phyloP scores from a whole-genome alignment of 1,139 yeast genomes.

The Zhuliangozyma parablackwelliae region DNA sequence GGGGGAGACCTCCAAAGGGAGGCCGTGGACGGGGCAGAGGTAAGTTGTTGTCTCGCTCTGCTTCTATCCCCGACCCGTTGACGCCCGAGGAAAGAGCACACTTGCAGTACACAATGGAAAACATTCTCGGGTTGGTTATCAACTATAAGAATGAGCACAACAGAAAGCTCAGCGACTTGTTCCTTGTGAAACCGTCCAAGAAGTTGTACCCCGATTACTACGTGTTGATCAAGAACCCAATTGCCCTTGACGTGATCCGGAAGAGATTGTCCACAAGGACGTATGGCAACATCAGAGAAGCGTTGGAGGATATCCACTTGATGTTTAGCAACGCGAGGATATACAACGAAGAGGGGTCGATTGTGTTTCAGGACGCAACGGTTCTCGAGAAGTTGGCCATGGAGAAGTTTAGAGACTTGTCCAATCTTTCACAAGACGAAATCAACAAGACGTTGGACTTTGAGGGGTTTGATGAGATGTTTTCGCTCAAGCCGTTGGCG shows the following conservation, averaged over 20 bases:
- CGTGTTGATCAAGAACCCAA: conserved; percentile 71
- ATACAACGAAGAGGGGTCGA: conserved; percentile 88
- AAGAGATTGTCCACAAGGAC: conserved; percentile 53
- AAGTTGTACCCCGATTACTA: conserved; percentile 84
- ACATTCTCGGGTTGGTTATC: conserved; percentile 42
- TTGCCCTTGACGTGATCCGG: conserved; percentile 67
- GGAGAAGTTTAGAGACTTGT: conserved; percentile 27
- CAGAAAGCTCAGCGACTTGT: conserved; percentile 52
- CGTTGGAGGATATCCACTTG: conserved; percentile 66
- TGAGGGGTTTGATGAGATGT: conserved; percentile 44
- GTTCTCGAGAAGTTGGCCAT: conserved; percentile 52
- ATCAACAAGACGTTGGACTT: conserved; percentile 39
- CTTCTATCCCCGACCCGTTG: conserved; percentile 39
- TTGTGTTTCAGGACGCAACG: conserved; percentile 75
- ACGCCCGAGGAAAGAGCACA: conserved; percentile 37
- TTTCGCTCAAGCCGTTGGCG: conserved; percentile 38
- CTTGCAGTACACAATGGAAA: conserved; percentile 38
- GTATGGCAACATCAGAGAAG: conserved; percentile 55
- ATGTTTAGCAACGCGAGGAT: conserved; percentile 80
- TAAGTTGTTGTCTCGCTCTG: conserved; percentile 25
- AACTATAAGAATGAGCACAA: conserved; percentile 41
- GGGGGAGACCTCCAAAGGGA: conserved; percentile 13
- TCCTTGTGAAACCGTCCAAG: conserved; percentile 65
- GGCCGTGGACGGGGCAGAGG: conserved; percentile 25
- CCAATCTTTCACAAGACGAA: conserved; percentile 13